Base-by-base conservation (phyloP, 768 basidiomycete species). In the Postia placenta region DNA sequence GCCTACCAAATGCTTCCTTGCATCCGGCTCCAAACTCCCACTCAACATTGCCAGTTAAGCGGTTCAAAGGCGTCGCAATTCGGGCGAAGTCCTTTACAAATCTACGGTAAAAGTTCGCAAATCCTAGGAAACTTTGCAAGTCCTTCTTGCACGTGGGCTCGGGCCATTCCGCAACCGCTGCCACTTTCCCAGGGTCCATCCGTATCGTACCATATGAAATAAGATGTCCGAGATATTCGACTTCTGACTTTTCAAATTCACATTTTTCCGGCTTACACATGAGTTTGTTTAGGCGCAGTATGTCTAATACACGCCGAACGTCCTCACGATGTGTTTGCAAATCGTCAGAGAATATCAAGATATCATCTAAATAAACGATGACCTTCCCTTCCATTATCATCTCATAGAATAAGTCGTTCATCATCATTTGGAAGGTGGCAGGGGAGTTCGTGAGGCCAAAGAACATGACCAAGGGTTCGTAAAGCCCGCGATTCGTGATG, bases 191-290 rank as follows among this genome's bases (percentile, higher is more conserved):
- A 1, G 63, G 62, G 49, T 71, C 64, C 72, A 77, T 75, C 11
- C 33, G 23, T 30, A 74, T 54, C 17, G 60, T 59, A 3, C 61
- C 56, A 2, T 55, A 48, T 5, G 53, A 38, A 39, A 76, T 55
- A 26, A 75, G 50, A 49, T 67, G 68, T 3, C 75, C 74, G 1
- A 76, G 62, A 56, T 69, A 75, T 40, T 72, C 66, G 14, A 74
- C 67, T 23, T 64, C 52, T 2, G 60, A 30, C 6, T 55, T 50
- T 54, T 71, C 61, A 52, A 73, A 75, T 38, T 67, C 60, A 44
- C 63, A 68, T 48, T 70, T 69, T 19, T 61, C 45, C 0, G 64
- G 49, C 23, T 66, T 67, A 15, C 48, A 60, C 45, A 28, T 64
- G 19, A 74, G 64, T 36, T 49, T 45, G 48, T 52, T 33, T 23